Conservation (phyloP, 192 early-diverging fungal genomes). For the Backusella luteola region DNA sequence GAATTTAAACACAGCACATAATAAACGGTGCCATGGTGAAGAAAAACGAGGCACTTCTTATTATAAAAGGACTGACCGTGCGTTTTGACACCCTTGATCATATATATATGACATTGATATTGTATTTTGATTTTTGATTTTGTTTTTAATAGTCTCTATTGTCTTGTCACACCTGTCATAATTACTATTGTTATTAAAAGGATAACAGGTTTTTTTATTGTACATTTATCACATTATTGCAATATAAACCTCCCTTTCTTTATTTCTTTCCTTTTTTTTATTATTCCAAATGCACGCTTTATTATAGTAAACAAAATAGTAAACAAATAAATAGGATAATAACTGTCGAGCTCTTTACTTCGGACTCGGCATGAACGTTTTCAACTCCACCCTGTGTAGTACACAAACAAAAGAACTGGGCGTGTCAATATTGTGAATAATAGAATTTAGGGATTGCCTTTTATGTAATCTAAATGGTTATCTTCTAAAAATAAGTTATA, state of each 20-base stretch:
- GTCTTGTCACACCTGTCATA: slow-evolving; percentile 7
- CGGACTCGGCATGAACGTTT: slow-evolving; percentile 1
- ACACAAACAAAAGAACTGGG: not conserved
- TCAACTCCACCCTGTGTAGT: not conserved
- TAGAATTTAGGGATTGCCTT: not conserved
- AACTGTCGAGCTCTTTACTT: not conserved
- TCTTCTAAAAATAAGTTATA: not conserved
- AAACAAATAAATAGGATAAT: not conserved
- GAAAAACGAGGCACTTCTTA: slow-evolving; percentile 3
- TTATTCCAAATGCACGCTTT: not conserved
- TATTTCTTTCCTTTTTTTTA: not conserved
- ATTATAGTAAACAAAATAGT: not conserved
- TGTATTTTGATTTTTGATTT: not conserved
- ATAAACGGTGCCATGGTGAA: not conserved
- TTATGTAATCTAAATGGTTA: not conserved
- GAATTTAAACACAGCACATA: not conserved
- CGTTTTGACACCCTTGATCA: not conserved
- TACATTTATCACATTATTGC: not conserved
- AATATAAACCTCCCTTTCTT: not conserved
- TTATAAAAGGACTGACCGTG: not conserved
- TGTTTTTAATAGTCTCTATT: not conserved
- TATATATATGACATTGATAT: not conserved
- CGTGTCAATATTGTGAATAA: not conserved
- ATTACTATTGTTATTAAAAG: not conserved
- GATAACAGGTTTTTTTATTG: slow-evolving; percentile 1